Base-by-base conservation (phyloP, 208 protist genomes). In the Crithidia brevicula region DNA sequence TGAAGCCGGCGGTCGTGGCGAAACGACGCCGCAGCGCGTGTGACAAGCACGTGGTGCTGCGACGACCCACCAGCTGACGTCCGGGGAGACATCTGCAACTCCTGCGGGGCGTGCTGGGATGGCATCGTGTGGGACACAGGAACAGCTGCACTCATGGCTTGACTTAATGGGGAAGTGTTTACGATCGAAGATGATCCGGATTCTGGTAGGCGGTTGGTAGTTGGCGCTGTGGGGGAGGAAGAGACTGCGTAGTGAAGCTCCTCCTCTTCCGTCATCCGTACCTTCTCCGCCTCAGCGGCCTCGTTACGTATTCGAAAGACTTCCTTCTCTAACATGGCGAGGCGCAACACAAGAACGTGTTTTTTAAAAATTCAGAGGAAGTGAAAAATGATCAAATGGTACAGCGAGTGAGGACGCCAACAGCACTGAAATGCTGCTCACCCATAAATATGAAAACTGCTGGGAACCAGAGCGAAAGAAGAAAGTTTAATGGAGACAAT, bases 271-370 rank as follows among this genome's bases (percentile, higher is more conserved):
- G n/a, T n/a, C n/a, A n/a, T n/a, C n/a, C n/a, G n/a, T n/a, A n/a
- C n/a, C n/a, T n/a, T n/a, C n/a, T n/a, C n/a, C n/a, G n/a, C n/a
- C 36, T 7, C 8, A 40, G 36, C 10, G 10, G 8, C 36, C 10
- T 40, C 36, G 15, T 13, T 13, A 27, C 46, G 61, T 85, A 81
- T 85, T 74, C 79, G 72, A 75, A 78, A 85, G 13, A 51, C 79
- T 43, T 81, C 79, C 38, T 67, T 73, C 36, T 72, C 33, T 42
- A 71, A 18, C 70, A 71, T 67, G 2, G 22, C 15, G 43, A 4
- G 31, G 33, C 10, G n/a, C n/a, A n/a, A 33, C 1, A 43, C 6
- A 57, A 11, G 40, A n/a, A 2, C 20, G 16, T 7, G 28, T 8
- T 20, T 16, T 50, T 2, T 47, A 33, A 45, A 59, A 66, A 40